Evolutionary conservation across 768 basidiomycete genomes (phyloP).

Genomic region (Brasilioporus rufonigricans): DNA sequence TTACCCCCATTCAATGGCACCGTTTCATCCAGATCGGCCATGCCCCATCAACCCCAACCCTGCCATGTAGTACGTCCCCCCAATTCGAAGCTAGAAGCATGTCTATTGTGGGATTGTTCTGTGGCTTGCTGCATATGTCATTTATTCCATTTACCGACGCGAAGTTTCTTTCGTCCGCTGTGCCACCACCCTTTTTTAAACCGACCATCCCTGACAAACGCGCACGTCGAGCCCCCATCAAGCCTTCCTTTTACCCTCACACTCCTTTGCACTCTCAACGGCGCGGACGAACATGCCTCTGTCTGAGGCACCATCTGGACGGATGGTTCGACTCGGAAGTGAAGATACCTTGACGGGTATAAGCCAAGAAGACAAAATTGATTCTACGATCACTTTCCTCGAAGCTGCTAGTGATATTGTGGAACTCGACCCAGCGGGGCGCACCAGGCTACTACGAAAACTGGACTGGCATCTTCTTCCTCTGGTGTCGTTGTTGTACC

Average conservation of each 20-base stretch:
- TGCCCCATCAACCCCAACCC: not conserved
- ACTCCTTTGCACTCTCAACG: conserved; percentile 2
- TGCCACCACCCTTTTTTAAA: not conserved
- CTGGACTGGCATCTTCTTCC: conserved; percentile 45
- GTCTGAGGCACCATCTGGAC: not conserved
- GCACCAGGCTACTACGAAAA: conserved; percentile 36
- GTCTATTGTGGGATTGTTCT: not conserved
- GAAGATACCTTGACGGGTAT: not conserved
- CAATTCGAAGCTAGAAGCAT: too few species aligned
- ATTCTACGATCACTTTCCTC: not conserved
- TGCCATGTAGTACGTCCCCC: not conserved
- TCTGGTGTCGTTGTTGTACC: conserved; percentile 42
- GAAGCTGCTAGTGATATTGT: not conserved
- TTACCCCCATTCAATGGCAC: not conserved
- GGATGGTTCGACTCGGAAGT: not conserved
- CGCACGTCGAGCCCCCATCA: not conserved
- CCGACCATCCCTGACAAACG: not conserved
- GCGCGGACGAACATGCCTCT: conserved; percentile 11
- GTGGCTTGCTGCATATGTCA: not conserved
- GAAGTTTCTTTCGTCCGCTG: too few species aligned
- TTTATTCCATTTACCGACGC: not conserved
- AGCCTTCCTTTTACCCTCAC: not conserved
- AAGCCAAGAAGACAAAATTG: conserved; percentile 12
- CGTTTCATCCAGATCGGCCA: not conserved
- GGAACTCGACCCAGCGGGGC: conserved; percentile 18